Conservation (phyloP, 2,329 filamentous ascomycete genomes). For the Septoria linicola region DNA sequence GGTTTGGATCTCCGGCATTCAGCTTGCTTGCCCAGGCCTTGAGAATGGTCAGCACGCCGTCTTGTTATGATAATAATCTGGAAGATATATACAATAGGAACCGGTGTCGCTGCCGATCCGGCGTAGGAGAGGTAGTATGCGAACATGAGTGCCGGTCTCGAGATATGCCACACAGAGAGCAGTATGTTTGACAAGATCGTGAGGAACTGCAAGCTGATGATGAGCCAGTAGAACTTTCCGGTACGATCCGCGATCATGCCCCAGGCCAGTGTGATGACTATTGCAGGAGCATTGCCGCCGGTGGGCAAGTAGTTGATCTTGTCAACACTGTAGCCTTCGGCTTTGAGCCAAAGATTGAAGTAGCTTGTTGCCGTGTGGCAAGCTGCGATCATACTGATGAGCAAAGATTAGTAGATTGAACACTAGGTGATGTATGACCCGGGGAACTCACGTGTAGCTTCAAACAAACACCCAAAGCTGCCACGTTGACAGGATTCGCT, state of each 20-base stretch:
- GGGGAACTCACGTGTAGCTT: constrained; percentile 12
- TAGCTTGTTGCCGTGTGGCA: constrained; percentile 20
- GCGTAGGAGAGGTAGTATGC: constrained; percentile 14
- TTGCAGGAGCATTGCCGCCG: constrained; percentile 17
- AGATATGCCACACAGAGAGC: constrained; percentile 16
- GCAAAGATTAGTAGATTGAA: no score
- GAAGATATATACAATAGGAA: constrained; percentile 7
- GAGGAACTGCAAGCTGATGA: constrained; percentile 11
- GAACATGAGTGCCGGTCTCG: constrained; percentile 12
- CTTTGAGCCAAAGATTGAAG: constrained; percentile 23
- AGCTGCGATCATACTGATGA: constrained; percentile 16
- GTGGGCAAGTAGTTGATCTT: constrained; percentile 21
- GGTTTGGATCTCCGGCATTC: constrained; percentile 15
- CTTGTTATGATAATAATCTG: neutral
- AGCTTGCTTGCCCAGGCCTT: constrained; percentile 14
- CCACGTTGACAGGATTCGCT: constrained; percentile 15
- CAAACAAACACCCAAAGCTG: constrained; percentile 23
- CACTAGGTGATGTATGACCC: no score
- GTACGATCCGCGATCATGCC: constrained; percentile 20
- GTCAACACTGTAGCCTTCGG: constrained; percentile 18
- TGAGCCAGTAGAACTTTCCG: constrained; percentile 15
- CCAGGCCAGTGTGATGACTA: constrained; percentile 17
- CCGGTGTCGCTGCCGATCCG: constrained; percentile 7
- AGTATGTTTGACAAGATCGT: constrained; percentile 19
- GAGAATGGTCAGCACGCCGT: neutral